phyloP scores from a whole-genome alignment of 768 basidiomycete genomes.

The Leucosporidium yakuticum region DNA sequence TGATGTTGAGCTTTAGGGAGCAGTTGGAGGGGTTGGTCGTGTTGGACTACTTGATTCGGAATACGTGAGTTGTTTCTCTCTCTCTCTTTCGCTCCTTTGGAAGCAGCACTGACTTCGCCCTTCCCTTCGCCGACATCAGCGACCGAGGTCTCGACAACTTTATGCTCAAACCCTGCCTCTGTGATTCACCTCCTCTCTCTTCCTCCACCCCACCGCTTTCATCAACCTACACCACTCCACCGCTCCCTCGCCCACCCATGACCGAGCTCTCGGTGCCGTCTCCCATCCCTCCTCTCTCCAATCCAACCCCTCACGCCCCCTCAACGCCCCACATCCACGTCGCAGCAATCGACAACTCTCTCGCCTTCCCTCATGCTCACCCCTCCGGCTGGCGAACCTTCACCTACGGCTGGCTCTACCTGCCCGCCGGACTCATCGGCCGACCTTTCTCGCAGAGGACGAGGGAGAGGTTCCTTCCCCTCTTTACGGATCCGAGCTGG shows the following conservation, averaged over 20 bases:
- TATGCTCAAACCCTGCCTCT: constrained; percentile 34
- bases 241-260: neutral
- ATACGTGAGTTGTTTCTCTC: constrained; percentile 83
- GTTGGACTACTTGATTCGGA: constrained; percentile 84
- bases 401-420: constrained; percentile 52
- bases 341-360: constrained; percentile 87
- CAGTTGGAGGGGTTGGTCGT: constrained; percentile 89
- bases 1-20: constrained; percentile 77
- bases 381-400: constrained; percentile 71
- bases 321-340: constrained; percentile 72
- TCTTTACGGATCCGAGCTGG: constrained; percentile 77
- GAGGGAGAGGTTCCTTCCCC: constrained; percentile 69
- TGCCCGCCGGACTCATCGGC: constrained; percentile 37
- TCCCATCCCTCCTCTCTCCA: constrained; percentile 17
- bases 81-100: no score
- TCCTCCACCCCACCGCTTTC: neutral
- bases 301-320: neutral
- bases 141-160: constrained; percentile 33
- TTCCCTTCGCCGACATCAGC: neutral
- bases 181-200: neutral
- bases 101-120: neutral
- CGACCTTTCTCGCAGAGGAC: constrained; percentile 75
- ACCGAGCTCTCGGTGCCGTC: neutral
- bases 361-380: constrained; percentile 86
- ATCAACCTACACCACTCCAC: neutral